Evolutionary conservation across 768 basidiomycete genomes (phyloP).

Genomic region (Sutorius australiensis): DNA sequence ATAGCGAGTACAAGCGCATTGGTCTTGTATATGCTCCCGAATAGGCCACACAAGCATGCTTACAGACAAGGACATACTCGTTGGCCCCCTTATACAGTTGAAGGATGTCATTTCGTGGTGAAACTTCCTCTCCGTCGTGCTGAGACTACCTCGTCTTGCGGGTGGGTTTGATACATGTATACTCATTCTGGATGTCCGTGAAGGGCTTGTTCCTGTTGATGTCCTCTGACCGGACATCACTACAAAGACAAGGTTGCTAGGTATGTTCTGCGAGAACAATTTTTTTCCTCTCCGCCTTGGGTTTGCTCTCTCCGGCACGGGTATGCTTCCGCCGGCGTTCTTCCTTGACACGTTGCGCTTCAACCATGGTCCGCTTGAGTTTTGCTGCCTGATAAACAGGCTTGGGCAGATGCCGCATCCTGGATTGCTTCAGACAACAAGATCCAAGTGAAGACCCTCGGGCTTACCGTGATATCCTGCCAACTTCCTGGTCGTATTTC

Average conservation of each 20-base stretch:
- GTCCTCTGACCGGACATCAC: slow-evolving; percentile 6
- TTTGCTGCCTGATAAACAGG: slow-evolving; percentile 84
- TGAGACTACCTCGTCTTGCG: slow-evolving; percentile 1
- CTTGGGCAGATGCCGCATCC: slow-evolving; percentile 82
- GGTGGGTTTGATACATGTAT: background rate
- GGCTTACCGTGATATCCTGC: slow-evolving; percentile 73
- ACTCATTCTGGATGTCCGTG: background rate
- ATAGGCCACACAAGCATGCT: slow-evolving; percentile 54
- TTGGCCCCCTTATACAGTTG: slow-evolving; percentile 53
- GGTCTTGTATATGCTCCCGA: slow-evolving; percentile 63
- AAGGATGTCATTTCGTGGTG: slow-evolving; percentile 29
- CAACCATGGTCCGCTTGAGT: slow-evolving; percentile 92
- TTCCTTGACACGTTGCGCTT: slow-evolving; percentile 85
- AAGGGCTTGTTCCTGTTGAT: background rate
- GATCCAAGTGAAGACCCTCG: background rate
- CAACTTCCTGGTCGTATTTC: slow-evolving; percentile 79
- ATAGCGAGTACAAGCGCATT: slow-evolving; percentile 55
- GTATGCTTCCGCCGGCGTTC: slow-evolving; percentile 90
- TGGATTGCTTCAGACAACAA: slow-evolving; percentile 25
- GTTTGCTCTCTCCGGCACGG: slow-evolving; percentile 78
- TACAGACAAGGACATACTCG: slow-evolving; percentile 45
- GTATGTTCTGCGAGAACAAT: slow-evolving; percentile 76
- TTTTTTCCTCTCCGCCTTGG: slow-evolving; percentile 89
- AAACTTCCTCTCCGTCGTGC: slow-evolving; percentile 2
- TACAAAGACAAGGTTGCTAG: slow-evolving; percentile 20